Evolutionary conservation across 495 filamentous ascomycete genomes (phyloP).

Genomic region (Halenospora varia): DNA sequence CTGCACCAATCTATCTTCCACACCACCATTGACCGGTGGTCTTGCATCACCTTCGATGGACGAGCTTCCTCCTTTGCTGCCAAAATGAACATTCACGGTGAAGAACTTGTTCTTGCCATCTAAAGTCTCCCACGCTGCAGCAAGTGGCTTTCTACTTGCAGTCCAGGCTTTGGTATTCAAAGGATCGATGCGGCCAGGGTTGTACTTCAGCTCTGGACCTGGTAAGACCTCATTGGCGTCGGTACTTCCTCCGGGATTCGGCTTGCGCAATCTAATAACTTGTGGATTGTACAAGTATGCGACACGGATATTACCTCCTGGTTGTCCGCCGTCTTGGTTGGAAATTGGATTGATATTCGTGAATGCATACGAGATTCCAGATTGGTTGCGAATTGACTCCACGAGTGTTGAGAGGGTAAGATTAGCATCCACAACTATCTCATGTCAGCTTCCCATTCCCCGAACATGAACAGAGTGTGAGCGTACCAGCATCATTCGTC

Average conservation of each 20-base stretch:
- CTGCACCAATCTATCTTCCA: constrained; percentile 43
- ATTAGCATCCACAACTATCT: constrained; percentile 37
- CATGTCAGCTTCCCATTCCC: too few relatives aligned
- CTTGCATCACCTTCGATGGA: constrained; percentile 51
- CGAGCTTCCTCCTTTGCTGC: constrained; percentile 52
- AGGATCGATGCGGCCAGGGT: constrained; percentile 58
- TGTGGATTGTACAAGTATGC: constrained; percentile 56
- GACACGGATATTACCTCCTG: constrained; percentile 61
- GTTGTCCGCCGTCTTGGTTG: constrained; percentile 50
- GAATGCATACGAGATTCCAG: constrained; percentile 40
- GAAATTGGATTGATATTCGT: constrained; percentile 44
- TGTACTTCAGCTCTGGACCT: constrained; percentile 46
- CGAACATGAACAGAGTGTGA: neutral
- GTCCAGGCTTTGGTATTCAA: constrained; percentile 47
- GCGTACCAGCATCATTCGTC: constrained; percentile 38
- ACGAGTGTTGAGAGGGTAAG: constrained; percentile 41
- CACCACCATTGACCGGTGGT: constrained; percentile 56
- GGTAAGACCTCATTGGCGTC: constrained; percentile 44
- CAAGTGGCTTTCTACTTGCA: constrained; percentile 52
- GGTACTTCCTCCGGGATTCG: constrained; percentile 38
- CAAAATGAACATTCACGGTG: constrained; percentile 58
- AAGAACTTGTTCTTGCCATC: constrained; percentile 43
- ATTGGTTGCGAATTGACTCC: constrained; percentile 33
- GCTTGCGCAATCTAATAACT: constrained; percentile 43
- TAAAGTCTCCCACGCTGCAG: constrained; percentile 49